These are phyloP conservation scores for Aspergillus homomorphus DNA, from an alignment of 495 filamentous ascomycete genomes.

Conservation along the genomic window DNA sequence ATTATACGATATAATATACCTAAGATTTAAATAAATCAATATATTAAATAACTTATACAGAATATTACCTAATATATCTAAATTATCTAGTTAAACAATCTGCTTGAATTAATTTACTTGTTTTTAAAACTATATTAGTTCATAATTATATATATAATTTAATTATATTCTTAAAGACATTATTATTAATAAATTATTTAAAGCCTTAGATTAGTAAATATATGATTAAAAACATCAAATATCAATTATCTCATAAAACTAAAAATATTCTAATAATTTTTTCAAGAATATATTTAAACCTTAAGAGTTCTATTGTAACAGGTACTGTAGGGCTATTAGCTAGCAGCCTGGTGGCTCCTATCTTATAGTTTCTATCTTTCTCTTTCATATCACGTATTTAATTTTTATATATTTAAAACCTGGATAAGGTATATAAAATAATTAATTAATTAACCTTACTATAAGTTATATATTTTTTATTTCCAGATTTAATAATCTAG, in stretches of 20 bases:
- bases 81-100: not conserved
- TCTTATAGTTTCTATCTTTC: too few species aligned
- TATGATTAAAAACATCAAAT: not conserved
- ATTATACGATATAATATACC: not conserved
- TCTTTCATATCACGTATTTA: too few species aligned
- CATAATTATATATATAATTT: not conserved
- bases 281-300: not conserved
- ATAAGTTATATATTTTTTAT: too few species aligned
- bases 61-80: not conserved
- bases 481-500: too few species aligned
- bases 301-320: too few species aligned
- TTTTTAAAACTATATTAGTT: not conserved
- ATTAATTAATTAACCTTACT: too few species aligned
- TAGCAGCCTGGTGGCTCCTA: too few species aligned
- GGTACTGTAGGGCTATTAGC: too few species aligned
- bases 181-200: constrained; percentile 1
- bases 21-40: not conserved
- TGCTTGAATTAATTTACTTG: not conserved
- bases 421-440: too few species aligned
- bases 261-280: not conserved
- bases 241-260: not conserved
- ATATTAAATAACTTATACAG: not conserved
- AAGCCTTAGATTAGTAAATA: not conserved
- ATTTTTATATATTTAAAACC: too few species aligned
- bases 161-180: not conserved